phyloP scores from a whole-genome alignment of 2,329 filamentous ascomycete genomes.

The Nannizziopsis arthrosporioides region DNA sequence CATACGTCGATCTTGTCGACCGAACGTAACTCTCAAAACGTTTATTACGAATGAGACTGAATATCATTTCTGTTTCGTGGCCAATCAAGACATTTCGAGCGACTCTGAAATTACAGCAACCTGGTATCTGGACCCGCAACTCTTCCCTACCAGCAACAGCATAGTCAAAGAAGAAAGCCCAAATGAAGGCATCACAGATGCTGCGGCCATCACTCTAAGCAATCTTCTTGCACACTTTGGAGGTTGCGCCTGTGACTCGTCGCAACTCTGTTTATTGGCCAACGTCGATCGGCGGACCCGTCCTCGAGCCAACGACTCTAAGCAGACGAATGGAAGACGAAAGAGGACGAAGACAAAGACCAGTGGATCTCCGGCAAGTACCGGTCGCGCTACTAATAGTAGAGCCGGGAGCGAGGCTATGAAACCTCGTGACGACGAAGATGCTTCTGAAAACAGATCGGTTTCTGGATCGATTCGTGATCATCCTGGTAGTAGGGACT shows the following conservation, averaged over 20 bases:
- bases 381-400: conserved; percentile 43
- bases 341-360: conserved; percentile 39
- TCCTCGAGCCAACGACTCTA: conserved; percentile 27
- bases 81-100: conserved; percentile 61
- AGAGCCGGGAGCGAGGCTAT: conserved; percentile 48
- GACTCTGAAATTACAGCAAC: conserved; percentile 39
- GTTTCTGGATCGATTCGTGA: conserved; percentile 46
- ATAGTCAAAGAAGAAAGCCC: conserved; percentile 31
- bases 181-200: conserved; percentile 31
- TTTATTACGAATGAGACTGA: conserved; percentile 66
- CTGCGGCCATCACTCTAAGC: conserved; percentile 36
- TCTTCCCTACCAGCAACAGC: conserved; percentile 29
- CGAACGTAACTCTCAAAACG: conserved; percentile 80
- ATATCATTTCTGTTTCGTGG: conserved; percentile 88
- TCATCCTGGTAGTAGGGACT: conserved; percentile 48
- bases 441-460: conserved; percentile 45
- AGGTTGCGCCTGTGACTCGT: conserved; percentile 36
- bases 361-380: conserved; percentile 43
- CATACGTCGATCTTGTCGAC: conserved; percentile 79
- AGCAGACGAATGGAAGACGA: conserved; percentile 37
- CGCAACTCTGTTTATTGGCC: conserved; percentile 30
- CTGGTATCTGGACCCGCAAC: conserved; percentile 37
- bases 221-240: conserved; percentile 40
- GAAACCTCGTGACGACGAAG: conserved; percentile 44
- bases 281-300: conserved; percentile 35